Evolutionary conservation across 176 grass and related monocot genomes (phyloP), one percentile per base, ranked within the genome.

Genomic region (Poa pratensis): DNA sequence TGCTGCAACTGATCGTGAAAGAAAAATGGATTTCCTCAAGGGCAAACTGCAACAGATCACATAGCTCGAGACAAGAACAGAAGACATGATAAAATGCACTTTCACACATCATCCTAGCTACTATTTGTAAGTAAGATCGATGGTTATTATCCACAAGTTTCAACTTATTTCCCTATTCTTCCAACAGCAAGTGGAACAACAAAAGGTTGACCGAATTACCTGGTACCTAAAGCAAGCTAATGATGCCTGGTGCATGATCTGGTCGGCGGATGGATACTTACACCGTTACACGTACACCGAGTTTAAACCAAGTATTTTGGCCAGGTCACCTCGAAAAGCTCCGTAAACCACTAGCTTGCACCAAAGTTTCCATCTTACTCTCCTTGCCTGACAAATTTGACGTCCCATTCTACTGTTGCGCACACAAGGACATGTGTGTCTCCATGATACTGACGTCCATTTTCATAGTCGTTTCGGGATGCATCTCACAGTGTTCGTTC

Each of bases 391-490:
- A 42, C 35, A 71, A 71, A 43, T 0, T 23, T 45, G 68, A 9
- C 5, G 69, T 71, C 39, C 0, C 6, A 43, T 3, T 46, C 69
- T 72, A 16, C 69, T 72, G 40, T 15, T 48, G 1, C 24, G 39
- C 69, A 24, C 40, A 72, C 69, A 72, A 72, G 69, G 69, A 72
- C 69, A 8, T 72, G 69, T 70, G 67, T 70, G 35, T 37, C 20
- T 23, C 67, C 37, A 70, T 43, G 67, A 70, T 70, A 22, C 37
- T 11, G 67, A 42, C 35, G 20, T 2, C 34, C 35, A 69, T 69
- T 69, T 69, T 18, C 1, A 22, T 69, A 11, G 16, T 2, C 65
- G 34, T 39, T 11, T 69, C 8, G 9, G 19, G 66, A 69, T 42
- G 66, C 66, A 11, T 62, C 23, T 5, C n/a, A 0, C 66, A 42